Evolutionary conservation across 2,329 filamentous ascomycete genomes (phyloP), one percentile per base, ranked within the genome.

Genomic region (Didymella glomerata): DNA sequence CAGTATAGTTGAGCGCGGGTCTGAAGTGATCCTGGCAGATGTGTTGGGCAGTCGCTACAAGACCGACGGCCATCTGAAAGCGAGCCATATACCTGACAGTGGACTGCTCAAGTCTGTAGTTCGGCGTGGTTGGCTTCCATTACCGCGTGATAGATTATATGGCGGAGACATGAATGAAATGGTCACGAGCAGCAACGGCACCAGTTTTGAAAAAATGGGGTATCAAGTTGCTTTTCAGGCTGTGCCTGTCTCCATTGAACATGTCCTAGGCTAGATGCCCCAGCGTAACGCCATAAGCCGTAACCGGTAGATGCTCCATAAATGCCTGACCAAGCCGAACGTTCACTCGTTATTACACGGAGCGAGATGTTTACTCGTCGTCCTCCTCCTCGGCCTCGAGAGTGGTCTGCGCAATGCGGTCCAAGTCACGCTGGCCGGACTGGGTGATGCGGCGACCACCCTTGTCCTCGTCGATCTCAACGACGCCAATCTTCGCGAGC

Each of bases 371-470:
- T 64, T 77, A 77, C 67, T 77, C 75, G 66, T 77, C 75, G 60
- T 78, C 76, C 61, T 82, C 80, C 74, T 83, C 80, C 73, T 82
- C 81, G 48, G 77, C 77, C 77, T 83, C 81, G 68, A 83, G 76
- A 45, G 80, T 82, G 68, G 80, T 82, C 77, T 81, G 79, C 58
- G 81, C 81, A 67, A 83, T 83, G 70, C 82, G 94, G 87, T 98
- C 95, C 87, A 99, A 88, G 90, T 99, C 95, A 87, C 95, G 92
- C 89, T 97, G 93, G 80, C 95, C 95, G 78, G 89, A 88, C 87
- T 98, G 93, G 77, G 95, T 98, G 85, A 99, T 98, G 82, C 95
- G 90, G 80, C 95, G 92, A 78, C 95, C 95, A 83, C 95, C 95
- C 88, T 97, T 97, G 73, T 98, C 94, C 88, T 97, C 94, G 77